A percentile compares a stretch with the other conserved stretches of the same genome.
phyloP scores from a whole-genome alignment of 441 rosid species.

The Eutrema salsugineum region DNA sequence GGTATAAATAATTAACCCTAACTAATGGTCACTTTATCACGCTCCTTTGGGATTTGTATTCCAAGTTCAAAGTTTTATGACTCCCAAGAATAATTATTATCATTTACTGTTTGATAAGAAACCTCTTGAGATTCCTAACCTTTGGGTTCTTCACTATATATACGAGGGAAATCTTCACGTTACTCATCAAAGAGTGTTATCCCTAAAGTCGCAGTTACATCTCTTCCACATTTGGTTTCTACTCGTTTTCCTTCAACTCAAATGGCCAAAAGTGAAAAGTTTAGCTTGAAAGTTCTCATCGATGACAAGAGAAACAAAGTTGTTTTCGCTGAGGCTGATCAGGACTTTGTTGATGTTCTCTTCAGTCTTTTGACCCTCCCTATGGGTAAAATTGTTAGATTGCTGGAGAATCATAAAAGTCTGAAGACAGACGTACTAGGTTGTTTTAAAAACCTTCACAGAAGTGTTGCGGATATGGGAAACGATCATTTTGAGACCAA shows the following conservation, averaged over 20 bases:
- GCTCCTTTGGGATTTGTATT: not conserved
- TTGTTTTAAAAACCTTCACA: too few species aligned
- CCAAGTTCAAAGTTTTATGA: not conserved
- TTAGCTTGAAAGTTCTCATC: not conserved
- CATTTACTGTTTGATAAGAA: not conserved
- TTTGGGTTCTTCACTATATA: not conserved
- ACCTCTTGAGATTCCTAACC: not conserved
- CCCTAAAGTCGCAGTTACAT: not conserved
- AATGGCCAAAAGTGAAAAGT: not conserved
- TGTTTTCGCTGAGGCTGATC: slow-evolving; percentile 1
- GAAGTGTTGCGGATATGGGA: too few species aligned
- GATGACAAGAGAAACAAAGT: slow-evolving; percentile 1
- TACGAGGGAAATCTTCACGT: not conserved
- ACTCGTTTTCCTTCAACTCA: not conserved
- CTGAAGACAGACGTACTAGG: not conserved
- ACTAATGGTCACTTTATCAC: not conserved
- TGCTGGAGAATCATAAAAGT: not conserved
- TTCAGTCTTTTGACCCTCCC: not conserved
- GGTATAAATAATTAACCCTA: not conserved
- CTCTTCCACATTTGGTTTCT: not conserved
- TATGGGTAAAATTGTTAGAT: not conserved
- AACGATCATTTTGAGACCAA: not conserved
- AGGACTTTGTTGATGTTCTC: not conserved
- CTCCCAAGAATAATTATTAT: not conserved
- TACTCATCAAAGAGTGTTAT: not conserved